A percentile compares a stretch with the other conserved stretches of the same genome.
Conservation (phyloP, 345 rosid genomes). For the Camelina hispida region DNA sequence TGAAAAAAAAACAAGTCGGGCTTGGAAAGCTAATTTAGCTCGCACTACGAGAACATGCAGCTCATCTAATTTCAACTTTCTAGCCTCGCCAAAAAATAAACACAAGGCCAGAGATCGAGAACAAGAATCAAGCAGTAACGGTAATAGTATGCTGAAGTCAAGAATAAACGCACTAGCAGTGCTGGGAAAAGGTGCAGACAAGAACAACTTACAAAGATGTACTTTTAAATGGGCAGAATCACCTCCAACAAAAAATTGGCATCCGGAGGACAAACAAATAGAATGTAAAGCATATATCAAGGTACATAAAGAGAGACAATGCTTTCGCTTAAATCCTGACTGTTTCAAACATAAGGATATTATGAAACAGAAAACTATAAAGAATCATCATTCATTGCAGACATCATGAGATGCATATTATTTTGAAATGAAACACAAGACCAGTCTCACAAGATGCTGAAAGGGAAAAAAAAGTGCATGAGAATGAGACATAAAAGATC, state of each 20-base stretch:
- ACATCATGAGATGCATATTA: slow-evolving; percentile 38
- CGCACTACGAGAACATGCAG: not conserved
- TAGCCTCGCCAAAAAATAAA: not conserved
- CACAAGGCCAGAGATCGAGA: slow-evolving; percentile 19
- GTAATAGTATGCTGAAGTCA: not conserved
- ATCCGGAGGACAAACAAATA: not conserved
- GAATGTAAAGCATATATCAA: slow-evolving; percentile 6
- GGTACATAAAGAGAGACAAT: not conserved
- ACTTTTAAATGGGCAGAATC: not conserved
- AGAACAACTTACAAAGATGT: not conserved
- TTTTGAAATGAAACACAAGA: slow-evolving; percentile 33
- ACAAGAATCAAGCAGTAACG: slow-evolving; percentile 4
- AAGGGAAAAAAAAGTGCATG: slow-evolving; percentile 30
- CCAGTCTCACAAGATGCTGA: slow-evolving; percentile 29
- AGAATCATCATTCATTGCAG: slow-evolving; percentile 37
- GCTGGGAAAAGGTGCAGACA: not conserved
- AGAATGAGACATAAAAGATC: slow-evolving; percentile 12
- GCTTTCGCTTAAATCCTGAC: slow-evolving; percentile 1
- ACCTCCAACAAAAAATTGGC: not conserved
- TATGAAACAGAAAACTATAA: slow-evolving; percentile 21
- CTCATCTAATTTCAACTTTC: not conserved
- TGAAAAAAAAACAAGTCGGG: not conserved
- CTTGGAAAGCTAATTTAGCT: not conserved
- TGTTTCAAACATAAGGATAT: slow-evolving; percentile 22
- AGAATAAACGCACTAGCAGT: not conserved